These are phyloP conservation scores for Lolium rigidum DNA, from an alignment of 176 grass and related monocot species.

Conservation along the genomic window DNA sequence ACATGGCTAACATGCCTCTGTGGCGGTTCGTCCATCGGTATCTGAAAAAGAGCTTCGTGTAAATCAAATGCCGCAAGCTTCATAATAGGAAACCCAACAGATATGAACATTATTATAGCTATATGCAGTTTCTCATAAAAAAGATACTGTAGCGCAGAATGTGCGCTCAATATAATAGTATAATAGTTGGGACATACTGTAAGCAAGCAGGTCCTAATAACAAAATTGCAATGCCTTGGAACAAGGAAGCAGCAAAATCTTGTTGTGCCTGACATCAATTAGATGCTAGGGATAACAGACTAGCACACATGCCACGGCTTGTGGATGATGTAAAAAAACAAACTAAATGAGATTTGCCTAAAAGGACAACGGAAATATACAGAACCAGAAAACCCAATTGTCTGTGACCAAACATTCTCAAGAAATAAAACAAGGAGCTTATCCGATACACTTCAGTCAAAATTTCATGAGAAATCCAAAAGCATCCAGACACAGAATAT, in stretches of 20 bases:
- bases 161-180: not conserved
- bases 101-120: not conserved
- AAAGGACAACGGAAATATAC: not conserved
- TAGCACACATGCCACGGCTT: not conserved
- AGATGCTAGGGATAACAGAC: not conserved
- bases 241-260: not conserved
- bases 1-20: slow-evolving; percentile 53
- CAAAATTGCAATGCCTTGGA: not conserved
- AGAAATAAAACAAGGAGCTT: not conserved
- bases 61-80: slow-evolving; percentile 28
- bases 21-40: slow-evolving; percentile 52
- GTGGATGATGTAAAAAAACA: not conserved
- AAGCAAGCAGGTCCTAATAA: not conserved
- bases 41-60: slow-evolving; percentile 40
- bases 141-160: not conserved
- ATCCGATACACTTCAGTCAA: no score
- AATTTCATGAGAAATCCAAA: no score
- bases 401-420: not conserved
- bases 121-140: not conserved
- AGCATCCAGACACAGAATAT: no score
- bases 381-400: not conserved
- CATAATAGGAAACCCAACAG: not conserved
- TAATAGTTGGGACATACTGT: not conserved
- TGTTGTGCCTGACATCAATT: not conserved
- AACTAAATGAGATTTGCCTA: not conserved